These are phyloP conservation scores for Trifolium dubium DNA, from an alignment of 306 rosid species.

Conservation along the genomic window DNA sequence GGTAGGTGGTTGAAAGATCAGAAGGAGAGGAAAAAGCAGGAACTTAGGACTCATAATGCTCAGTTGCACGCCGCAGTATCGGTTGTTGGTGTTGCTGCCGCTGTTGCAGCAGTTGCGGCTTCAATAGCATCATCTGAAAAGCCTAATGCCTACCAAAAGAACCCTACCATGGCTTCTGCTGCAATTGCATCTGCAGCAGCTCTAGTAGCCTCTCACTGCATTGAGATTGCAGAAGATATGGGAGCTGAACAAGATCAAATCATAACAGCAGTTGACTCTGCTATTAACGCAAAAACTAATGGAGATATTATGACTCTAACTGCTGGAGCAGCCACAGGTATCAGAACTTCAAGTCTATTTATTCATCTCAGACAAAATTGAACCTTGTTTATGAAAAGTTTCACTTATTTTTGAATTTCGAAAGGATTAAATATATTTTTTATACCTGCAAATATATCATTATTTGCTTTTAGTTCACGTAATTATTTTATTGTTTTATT, in stretches of 20 bases:
- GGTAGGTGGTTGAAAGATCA: constrained; percentile 91
- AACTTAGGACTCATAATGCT: constrained; percentile 85
- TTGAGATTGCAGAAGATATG: constrained; percentile 95
- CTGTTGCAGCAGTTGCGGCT: constrained; percentile 81
- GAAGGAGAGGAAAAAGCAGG: constrained; percentile 94
- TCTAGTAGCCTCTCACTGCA: constrained; percentile 94
- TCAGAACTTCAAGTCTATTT: constrained; percentile 17
- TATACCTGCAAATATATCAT: no score
- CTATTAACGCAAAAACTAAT: constrained; percentile 81
- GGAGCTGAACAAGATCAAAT: constrained; percentile 87
- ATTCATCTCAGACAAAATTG: constrained; percentile 21
- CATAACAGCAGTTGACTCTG: constrained; percentile 72
- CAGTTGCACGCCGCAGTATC: constrained; percentile 92
- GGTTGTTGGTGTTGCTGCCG: constrained; percentile 95
- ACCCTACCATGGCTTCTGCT: constrained; percentile 56
- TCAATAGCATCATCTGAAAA: constrained; percentile 62
- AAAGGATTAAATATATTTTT: no score
- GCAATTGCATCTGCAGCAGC: constrained; percentile 93
- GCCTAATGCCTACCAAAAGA: constrained; percentile 50
- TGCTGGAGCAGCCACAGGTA: constrained; percentile 97
- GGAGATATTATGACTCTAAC: constrained; percentile 95
- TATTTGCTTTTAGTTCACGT: no score
- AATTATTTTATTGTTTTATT: no score
- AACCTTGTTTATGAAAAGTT: neutral
- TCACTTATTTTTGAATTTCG: no score